Percentiles rank a stretch among this genome's conserved stretches.
These are phyloP conservation scores for Rhizophagus sp. DNA, from an alignment of 192 early-diverging fungal species.

Conservation along the genomic window DNA sequence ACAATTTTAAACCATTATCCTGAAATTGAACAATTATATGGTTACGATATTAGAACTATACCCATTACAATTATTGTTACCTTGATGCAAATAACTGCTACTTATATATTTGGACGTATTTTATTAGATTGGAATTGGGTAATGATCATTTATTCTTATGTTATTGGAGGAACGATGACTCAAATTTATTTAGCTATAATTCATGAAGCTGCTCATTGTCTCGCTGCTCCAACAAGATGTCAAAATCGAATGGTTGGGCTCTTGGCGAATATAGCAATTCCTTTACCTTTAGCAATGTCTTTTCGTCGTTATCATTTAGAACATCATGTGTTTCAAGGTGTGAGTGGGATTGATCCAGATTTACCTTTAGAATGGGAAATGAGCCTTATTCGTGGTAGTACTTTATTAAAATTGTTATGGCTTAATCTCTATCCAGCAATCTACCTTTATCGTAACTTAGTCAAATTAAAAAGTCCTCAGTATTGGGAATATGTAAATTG, in stretches of 20 bases:
- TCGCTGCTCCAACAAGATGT: constrained; percentile 71
- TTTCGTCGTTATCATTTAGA: constrained; percentile 91
- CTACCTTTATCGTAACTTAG: constrained; percentile 79
- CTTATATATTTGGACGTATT: constrained; percentile 76
- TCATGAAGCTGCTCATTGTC: constrained; percentile 90
- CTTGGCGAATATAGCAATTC: constrained; percentile 85
- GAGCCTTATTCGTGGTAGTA: constrained; percentile 69
- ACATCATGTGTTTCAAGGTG: constrained; percentile 97
- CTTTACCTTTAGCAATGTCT: constrained; percentile 75
- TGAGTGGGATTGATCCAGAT: constrained; percentile 91
- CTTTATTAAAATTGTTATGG: constrained; percentile 73
- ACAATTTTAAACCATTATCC: constrained; percentile 87
- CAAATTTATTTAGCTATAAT: constrained; percentile 82
- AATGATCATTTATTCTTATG: constrained; percentile 67
- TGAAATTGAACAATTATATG: constrained; percentile 84
- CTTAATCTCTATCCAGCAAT: constrained; percentile 83
- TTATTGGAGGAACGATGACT: constrained; percentile 83
- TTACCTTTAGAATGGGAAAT: constrained; percentile 88
- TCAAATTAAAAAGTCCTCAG: constrained; percentile 65
- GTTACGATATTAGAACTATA: constrained; percentile 78
- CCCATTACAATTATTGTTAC: constrained; percentile 69
- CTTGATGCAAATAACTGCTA: constrained; percentile 69
- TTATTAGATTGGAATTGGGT: constrained; percentile 64
- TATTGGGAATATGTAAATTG: constrained; percentile 81
- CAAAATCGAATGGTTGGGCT: constrained; percentile 83